A percentile compares a stretch with the other conserved stretches of the same genome.
These are phyloP conservation scores for Mucor velutinosus DNA, from an alignment of 371 early-diverging fungal genomes.

Conservation along the genomic window DNA sequence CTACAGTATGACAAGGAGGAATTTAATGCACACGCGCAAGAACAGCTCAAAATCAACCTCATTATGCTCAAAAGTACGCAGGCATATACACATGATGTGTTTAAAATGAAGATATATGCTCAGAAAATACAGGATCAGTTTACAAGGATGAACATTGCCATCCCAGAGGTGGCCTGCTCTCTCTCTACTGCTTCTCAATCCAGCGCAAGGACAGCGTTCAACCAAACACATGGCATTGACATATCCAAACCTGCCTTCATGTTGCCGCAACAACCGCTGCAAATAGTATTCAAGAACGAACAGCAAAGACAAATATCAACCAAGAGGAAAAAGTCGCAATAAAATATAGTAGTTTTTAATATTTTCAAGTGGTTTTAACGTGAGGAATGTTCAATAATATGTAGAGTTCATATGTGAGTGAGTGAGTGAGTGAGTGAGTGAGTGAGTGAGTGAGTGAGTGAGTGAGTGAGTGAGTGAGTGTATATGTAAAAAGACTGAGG, in stretches of 20 bases:
- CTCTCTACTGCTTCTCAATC: background rate
- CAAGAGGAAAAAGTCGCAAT: background rate
- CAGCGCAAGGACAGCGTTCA: background rate
- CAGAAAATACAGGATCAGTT: conserved; percentile 46
- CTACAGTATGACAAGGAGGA: conserved; percentile 14
- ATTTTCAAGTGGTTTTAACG: background rate
- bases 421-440: background rate
- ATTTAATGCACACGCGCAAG: conserved; percentile 21
- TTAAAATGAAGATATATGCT: conserved; percentile 47
- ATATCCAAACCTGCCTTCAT: background rate
- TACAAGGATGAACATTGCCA: conserved; percentile 8
- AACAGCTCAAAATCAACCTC: conserved; percentile 41
- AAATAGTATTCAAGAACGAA: background rate
- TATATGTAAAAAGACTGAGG: background rate
- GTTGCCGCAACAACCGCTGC: background rate
- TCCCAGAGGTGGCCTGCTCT: background rate
- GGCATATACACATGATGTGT: conserved; percentile 46
- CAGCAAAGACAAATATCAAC: background rate
- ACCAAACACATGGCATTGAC: background rate
- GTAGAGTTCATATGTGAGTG: background rate
- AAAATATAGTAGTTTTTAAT: background rate
- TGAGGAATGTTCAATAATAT: background rate
- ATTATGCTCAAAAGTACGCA: conserved; percentile 39
- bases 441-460: too few species aligned
- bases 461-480: too few species aligned